Percentiles rank a stretch among this genome's conserved stretches.
phyloP scores from a whole-genome alignment of 805 yeast genomes.

The Cyberlindnera americana region DNA sequence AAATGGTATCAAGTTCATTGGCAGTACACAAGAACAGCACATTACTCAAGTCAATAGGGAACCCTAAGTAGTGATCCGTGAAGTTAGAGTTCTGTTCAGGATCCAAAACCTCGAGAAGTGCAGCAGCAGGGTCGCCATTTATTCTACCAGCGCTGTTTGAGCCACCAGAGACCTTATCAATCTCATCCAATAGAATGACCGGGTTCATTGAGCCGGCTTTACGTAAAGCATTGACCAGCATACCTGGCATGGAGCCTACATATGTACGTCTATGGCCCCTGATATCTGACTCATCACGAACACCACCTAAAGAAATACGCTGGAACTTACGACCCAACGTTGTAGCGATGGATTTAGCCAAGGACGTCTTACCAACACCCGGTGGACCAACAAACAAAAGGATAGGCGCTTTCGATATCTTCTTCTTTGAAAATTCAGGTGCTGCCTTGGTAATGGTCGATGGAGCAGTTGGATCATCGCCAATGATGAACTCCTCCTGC shows the following conservation, averaged over 20 bases:
- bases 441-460: constrained; percentile 2
- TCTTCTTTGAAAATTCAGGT: constrained; percentile 6
- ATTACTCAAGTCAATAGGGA: constrained; percentile 81
- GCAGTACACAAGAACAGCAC: constrained; percentile 85
- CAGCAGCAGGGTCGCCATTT: constrained; percentile 89
- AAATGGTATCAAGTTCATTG: constrained; percentile 65
- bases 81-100: constrained; percentile 83
- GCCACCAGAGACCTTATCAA: constrained; percentile 72
- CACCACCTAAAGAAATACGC: constrained; percentile 81
- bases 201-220: constrained; percentile 79
- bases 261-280: constrained; percentile 90
- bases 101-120: constrained; percentile 80
- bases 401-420: constrained; percentile 57
- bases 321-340: constrained; percentile 74
- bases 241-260: constrained; percentile 91
- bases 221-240: constrained; percentile 70
- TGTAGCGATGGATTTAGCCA: constrained; percentile 77
- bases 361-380: constrained; percentile 88
- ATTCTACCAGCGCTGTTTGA: constrained; percentile 38
- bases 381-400: constrained; percentile 87
- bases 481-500: constrained; percentile 22
- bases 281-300: constrained; percentile 84
- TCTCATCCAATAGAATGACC: constrained; percentile 77
- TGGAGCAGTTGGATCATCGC: constrained; percentile 6
- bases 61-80: constrained; percentile 79